Base-by-base conservation (phyloP, 2,329 filamentous ascomycete genomes). In the Alternaria postmessia region DNA sequence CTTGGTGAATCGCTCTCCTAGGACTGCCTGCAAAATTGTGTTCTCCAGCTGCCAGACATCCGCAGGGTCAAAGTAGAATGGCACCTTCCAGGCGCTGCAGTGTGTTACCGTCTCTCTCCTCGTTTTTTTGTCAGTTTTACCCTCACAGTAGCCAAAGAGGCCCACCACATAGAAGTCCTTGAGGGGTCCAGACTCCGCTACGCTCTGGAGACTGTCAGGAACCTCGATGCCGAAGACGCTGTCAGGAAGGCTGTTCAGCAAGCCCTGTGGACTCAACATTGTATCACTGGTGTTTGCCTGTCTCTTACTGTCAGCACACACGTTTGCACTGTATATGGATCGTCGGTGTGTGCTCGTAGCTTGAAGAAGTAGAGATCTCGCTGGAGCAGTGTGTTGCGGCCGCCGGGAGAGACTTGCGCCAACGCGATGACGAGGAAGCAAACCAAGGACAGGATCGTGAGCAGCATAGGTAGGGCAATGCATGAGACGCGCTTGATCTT, bases 111-210 rank as follows among this genome's bases (percentile, higher is more conserved):
- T 47, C 24, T 47, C 24, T 18, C 44, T 47, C 24, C 26, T 16
- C 12, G 44, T 47, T 47, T 26, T 16, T 8, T 26, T 30, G 26
- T 47, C 44, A 16, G 44, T 47, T 6, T 47, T 16, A 26, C 44
- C 44, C 8, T 47, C 44, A 6, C 44, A 47, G 44, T 47, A 47
- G 44, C 44, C n/a, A 11, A 47, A 47, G n/a, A 47, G 28, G 22
- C 44, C 44, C 24, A 47, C 44, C 18, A n/a, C 24, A 4, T 47
- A 47, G 44, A 44, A 47, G 44, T 47, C 44, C 7, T 30, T 47
- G 24, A 47, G 44, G 18, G 32, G 24, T 16, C 26, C 44, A 9
- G 44, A 47, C 26, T 30, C 30, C 28, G 44, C 44, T 47, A 18
- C 26, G 26, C 44, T 47, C 44, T 26, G 44, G 24, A 47, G 44